A percentile compares a stretch with the other conserved stretches of the same genome.
phyloP scores from a whole-genome alignment of 345 rosid species.

The Excoecaria cochinchinensis region DNA sequence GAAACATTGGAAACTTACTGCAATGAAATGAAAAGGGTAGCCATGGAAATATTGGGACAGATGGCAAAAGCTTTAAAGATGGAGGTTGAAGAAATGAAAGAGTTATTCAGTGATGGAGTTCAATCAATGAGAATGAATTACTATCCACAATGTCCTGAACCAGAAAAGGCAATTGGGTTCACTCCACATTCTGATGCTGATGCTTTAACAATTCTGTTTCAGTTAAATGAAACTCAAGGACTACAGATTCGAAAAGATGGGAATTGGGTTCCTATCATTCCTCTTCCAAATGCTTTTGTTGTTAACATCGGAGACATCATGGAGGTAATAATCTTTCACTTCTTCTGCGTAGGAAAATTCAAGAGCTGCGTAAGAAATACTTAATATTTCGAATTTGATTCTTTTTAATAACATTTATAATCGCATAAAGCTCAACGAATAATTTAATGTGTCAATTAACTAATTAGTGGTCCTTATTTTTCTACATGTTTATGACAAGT shows the following conservation, averaged over 20 bases:
- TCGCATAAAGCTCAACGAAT: no score
- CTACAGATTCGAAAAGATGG: constrained; percentile 18
- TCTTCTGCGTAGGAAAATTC: no score
- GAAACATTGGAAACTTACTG: constrained; percentile 48
- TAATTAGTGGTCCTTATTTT: no score
- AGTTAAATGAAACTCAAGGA: constrained; percentile 24
- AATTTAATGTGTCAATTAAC: no score
- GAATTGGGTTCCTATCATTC: constrained; percentile 18
- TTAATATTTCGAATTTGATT: no score
- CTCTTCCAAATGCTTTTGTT: constrained; percentile 29
- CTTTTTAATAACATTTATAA: no score
- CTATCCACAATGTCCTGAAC: constrained; percentile 55
- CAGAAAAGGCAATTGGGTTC: constrained; percentile 43
- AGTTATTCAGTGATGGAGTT: constrained; percentile 37
- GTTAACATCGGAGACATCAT: constrained; percentile 28
- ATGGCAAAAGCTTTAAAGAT: constrained; percentile 46
- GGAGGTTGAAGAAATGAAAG: constrained; percentile 46
- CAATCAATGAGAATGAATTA: constrained; percentile 53
- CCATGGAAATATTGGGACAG: constrained; percentile 33
- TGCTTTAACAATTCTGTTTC: constrained; percentile 25
- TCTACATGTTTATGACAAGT: no score
- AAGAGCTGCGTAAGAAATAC: no score
- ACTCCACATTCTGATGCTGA: constrained; percentile 41
- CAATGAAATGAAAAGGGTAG: constrained; percentile 32
- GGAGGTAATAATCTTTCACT: constrained; percentile 9